Evolutionary conservation across 164 flowering plant species (phyloP).

Genomic region (Houttuynia cordata): DNA sequence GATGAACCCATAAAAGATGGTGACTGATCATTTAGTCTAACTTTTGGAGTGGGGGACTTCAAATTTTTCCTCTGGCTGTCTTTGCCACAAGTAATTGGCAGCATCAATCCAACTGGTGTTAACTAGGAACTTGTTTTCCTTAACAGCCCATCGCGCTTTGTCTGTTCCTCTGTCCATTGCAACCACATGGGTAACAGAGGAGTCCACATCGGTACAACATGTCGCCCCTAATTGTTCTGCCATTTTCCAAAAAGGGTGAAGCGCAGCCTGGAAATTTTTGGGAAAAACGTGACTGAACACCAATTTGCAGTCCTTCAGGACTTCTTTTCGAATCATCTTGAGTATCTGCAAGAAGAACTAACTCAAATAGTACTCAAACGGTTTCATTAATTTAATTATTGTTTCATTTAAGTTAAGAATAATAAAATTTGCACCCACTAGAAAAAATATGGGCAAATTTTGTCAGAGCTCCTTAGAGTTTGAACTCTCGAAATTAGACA

Average conservation of each 20-base stretch:
- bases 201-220: conserved; percentile 43
- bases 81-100: conserved; percentile 52
- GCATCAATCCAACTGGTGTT: conserved; percentile 69
- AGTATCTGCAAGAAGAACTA: conserved; percentile 29
- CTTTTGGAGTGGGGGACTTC: background rate
- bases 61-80: conserved; percentile 43
- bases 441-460: too few relatives aligned
- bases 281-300: conserved; percentile 67
- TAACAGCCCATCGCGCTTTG: conserved; percentile 61
- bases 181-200: conserved; percentile 70
- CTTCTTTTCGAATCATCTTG: conserved; percentile 33
- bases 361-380: background rate
- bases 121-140: conserved; percentile 53
- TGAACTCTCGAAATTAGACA: too few relatives aligned
- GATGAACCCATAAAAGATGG: too few relatives aligned
- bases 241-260: conserved; percentile 57
- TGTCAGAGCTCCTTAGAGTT: too few relatives aligned
- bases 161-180: conserved; percentile 50
- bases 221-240: conserved; percentile 73
- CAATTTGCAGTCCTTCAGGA: conserved; percentile 52
- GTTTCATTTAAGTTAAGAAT: too few relatives aligned
- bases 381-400: too few relatives aligned
- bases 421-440: background rate
- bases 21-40: too few relatives aligned
- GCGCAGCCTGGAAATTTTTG: conserved; percentile 22